Base-by-base conservation (phyloP, 2,329 filamentous ascomycete genomes). In the Didymella pomorum region DNA sequence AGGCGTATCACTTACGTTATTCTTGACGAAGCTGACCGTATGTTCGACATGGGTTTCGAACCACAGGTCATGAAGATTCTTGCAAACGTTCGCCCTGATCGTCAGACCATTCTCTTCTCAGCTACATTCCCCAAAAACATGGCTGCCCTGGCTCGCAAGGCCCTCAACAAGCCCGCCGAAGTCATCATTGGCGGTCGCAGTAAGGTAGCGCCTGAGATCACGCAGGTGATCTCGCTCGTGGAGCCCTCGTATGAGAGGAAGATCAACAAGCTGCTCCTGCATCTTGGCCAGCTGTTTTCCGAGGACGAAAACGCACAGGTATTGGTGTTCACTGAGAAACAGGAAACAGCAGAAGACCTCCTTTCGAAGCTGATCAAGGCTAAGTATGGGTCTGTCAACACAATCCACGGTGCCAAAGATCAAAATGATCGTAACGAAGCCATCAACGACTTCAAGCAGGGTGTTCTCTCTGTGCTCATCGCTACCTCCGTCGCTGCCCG, bases 31-130 rank as follows among this genome's bases (percentile, higher is more conserved):
- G 95, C 95, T 46, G 95, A 99, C 78, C 90, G 95, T 62, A 98
- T 99, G 95, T 97, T 98, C 74, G 95, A 99, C 76, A 98, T 99
- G 95, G 95, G 95, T 14, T 99, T 99, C 72, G 94, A 97, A 78
- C 94, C 95, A 2, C 95, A 99, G 76, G 93, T 99, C 52, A 95
- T 95, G 87, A 97, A 96, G 78, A 95, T 99, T 58, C 88, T 98
- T 73, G 87, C 88, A 65, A 97, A 95, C 71, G 90, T 97, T 75
- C 89, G 95, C 46, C 93, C 95, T 0, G 91, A 97, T 74, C 89
- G 91, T 49, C 95, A 99, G 75, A 97, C 93, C 0, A 93, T 98
- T 50, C 84, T 98, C 23, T 99, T 98, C 77, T 98, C 95, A 0
- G 95, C 95, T 4, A 99, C 95, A 0, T 97, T 98, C 83, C 95